Evolutionary conservation across 257 asterid genomes (phyloP), one percentile per base, ranked within the genome.

Genomic region (Petunia secreta): DNA sequence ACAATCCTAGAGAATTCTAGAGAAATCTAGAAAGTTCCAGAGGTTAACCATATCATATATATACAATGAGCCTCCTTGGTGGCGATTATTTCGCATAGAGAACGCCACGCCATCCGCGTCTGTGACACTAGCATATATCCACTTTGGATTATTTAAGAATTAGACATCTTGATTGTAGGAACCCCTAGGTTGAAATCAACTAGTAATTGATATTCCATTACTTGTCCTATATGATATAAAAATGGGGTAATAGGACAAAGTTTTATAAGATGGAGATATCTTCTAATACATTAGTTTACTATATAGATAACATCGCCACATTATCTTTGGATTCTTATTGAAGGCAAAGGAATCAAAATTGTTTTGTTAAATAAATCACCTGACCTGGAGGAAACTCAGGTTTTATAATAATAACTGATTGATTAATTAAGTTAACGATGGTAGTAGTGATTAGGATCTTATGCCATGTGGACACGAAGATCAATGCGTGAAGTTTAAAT

Each of bases 281-380:
- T 48, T 69, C 55, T 46, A 46, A 9, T 46, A 9, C 7, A 46
- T 46, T 69, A 46, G 25, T n/a, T 69, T 46, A 69, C 25, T 25
- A 25, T 25, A 4, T 46, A 16, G 43, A 5, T 69, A 46, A 69
- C 77, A 69, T 46, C 43, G 43, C 5, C 43, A 46, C 16, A 69
- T 25, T 46, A 46, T 69, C 77, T 69, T 69, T 69, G 59, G 77
- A 69, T 69, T 69, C 77, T 69, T 16, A 69, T 69, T 46, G 58
- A 69, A 46, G 39, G 77, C 14, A 46, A 25, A 46, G 9, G 77
- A 46, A 69, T 69, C 59, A 25, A 46, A 69, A 16, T 9, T 69
- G 77, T 44, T 16, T 46, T 69, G 59, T 46, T 46, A 46, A 46
- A 25, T 0, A 46, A 69, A 46, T 46, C 25, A 25, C 40, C 59